Base-by-base conservation (phyloP, 495 filamentous ascomycete species). In the Lophiostoma macrostomum region DNA sequence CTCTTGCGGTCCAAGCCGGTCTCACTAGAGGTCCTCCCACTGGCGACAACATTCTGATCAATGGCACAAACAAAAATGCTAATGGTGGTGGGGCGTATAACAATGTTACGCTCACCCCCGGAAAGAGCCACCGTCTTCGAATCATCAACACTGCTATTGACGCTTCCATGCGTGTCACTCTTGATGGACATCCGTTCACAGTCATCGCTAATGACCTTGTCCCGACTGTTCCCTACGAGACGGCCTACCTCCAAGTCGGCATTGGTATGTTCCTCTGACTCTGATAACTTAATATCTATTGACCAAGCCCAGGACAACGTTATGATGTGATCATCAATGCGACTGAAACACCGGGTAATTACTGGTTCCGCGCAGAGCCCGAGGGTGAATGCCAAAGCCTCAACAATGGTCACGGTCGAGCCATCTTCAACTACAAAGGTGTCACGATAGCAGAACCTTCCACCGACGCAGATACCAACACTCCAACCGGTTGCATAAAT, bases 291-390 rank as follows among this genome's bases (percentile, higher is more conserved):
- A n/a, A n/a, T n/a, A n/a, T n/a, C n/a, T n/a, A n/a, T n/a, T n/a
- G n/a, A n/a, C n/a, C n/a, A n/a, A n/a, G n/a, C n/a, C 5, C 39
- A 58, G 54, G 67, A 10, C 66, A 71, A 46, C 65, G 69, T 16
- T 70, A 71, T 58, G 69, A 69, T 39, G 66, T 71, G 3, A 61
- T 71, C 36, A 66, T 71, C 52, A 60, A 24, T 5, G 67, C 69
- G 14, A 66, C 68, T 35, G 61, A 67, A 41, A 30, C 67, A 18
- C 29, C 55, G 0, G 66, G 64, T 3, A 65, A 63, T 25, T 71
- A 69, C 60, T 71, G 69, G 69, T 66, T 71, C 57, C 67, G 69
- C 24, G 61, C 66, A 19, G 64, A 66, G 11, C 56, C 61, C 24
- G 64, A 56, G 5, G 45, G 32, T 14, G 45, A 35, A 13, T 55